A percentile compares a stretch with the other conserved stretches of the same genome.
Conservation (phyloP, 2,329 filamentous ascomycete species). For the Colletotrichum gigasporum region DNA sequence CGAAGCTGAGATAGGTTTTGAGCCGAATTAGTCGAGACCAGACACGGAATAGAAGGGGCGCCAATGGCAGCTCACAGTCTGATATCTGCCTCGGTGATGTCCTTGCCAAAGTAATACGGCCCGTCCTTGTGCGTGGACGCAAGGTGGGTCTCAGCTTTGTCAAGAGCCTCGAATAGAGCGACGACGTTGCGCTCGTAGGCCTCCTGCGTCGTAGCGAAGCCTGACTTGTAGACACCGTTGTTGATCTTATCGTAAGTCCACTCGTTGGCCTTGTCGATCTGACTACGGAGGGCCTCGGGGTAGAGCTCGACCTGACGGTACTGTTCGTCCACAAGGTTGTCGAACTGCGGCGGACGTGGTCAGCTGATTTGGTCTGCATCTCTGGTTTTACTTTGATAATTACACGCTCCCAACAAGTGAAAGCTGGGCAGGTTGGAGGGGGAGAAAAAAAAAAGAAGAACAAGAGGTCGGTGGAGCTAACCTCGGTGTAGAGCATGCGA, state of each 20-base stretch:
- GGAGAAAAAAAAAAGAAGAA: neutral
- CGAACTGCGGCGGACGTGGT: too few species aligned
- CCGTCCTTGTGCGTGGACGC: conserved; percentile 49
- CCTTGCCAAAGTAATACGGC: conserved; percentile 79
- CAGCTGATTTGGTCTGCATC: neutral
- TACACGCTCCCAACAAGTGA: too few species aligned
- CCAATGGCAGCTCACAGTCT: conserved; percentile 62
- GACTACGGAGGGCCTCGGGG: conserved; percentile 67
- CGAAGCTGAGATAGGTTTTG: conserved; percentile 62
- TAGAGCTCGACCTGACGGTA: conserved; percentile 73
- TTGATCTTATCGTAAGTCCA: conserved; percentile 84
- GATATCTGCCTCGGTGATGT: conserved; percentile 84
- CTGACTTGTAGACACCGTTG: conserved; percentile 78
- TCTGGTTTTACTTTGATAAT: too few species aligned
- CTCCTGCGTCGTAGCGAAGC: conserved; percentile 85
- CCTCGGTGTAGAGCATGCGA: conserved; percentile 82
- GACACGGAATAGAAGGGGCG: neutral
- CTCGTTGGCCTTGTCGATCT: conserved; percentile 81
- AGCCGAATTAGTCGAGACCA: conserved; percentile 11
- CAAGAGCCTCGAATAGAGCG: conserved; percentile 79
- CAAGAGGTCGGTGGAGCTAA: neutral
- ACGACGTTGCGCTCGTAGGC: conserved; percentile 82
- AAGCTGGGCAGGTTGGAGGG: too few species aligned
- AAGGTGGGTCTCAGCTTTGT: conserved; percentile 79
- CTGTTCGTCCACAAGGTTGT: conserved; percentile 71